phyloP scores from a whole-genome alignment of 768 basidiomycete genomes.

The Brasilioporus rufonigricans region DNA sequence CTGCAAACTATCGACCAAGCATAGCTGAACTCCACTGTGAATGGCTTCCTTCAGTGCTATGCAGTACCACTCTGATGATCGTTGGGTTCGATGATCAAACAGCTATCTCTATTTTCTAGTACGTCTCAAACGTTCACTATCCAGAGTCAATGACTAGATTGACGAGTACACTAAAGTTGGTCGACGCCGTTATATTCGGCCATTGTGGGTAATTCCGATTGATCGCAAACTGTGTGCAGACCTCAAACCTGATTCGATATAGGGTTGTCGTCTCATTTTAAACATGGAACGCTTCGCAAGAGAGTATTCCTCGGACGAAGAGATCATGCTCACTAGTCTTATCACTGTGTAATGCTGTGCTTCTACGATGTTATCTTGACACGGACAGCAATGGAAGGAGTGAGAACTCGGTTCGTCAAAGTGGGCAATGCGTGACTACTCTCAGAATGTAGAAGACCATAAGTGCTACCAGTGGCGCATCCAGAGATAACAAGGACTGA shows the following conservation, averaged over 20 bases:
- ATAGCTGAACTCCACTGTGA: neutral
- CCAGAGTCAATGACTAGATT: neutral
- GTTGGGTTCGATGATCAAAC: constrained; percentile 1
- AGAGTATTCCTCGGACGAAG: neutral
- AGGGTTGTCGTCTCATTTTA: constrained; percentile 26
- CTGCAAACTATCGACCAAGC: neutral
- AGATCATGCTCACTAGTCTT: constrained; percentile 9
- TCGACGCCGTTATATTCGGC: constrained; percentile 9
- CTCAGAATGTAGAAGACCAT: no score
- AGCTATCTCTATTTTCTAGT: constrained; percentile 1
- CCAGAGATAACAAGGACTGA: no score
- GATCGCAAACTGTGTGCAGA: neutral
- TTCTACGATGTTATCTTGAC: neutral
- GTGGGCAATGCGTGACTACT: neutral
- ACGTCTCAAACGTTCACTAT: neutral
- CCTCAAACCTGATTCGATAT: neutral
- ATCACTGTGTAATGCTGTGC: constrained; percentile 1
- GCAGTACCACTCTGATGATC: neutral
- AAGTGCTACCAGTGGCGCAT: no score
- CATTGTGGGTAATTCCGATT: constrained; percentile 12
- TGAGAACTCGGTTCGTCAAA: neutral
- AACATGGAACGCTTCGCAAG: constrained; percentile 21
- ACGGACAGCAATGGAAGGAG: neutral
- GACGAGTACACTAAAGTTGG: constrained; percentile 14
- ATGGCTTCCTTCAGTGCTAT: constrained; percentile 1